These are phyloP conservation scores for Trichoderma citrinoviride DNA, from an alignment of 2,329 filamentous ascomycete species.

Conservation along the genomic window DNA sequence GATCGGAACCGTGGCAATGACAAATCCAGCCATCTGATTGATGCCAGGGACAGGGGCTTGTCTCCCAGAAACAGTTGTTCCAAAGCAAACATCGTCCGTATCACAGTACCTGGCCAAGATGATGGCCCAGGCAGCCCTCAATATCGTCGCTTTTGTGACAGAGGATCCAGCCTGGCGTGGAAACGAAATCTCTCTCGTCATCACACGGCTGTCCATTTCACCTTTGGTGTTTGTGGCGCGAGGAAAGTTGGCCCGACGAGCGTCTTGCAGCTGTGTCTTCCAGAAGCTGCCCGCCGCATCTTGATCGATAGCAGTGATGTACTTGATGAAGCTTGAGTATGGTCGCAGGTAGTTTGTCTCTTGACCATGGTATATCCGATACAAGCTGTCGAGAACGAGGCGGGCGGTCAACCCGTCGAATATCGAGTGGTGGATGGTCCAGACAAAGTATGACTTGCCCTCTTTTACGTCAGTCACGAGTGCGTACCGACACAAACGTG, in stretches of 20 bases:
- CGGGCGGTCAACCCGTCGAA: conserved; percentile 14
- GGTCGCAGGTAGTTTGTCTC: background rate
- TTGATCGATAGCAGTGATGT: background rate
- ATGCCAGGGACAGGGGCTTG: conserved; percentile 8
- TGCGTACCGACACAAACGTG: conserved; percentile 6
- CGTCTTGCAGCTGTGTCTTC: conserved; percentile 22
- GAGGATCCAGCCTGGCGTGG: background rate
- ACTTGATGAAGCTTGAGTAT: conserved; percentile 6
- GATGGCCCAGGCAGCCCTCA: conserved; percentile 18
- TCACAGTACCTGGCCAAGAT: conserved; percentile 11
- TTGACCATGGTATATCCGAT: background rate
- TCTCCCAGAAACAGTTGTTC: conserved; percentile 15
- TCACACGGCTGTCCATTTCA: background rate
- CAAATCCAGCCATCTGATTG: background rate
- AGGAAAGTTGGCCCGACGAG: background rate
- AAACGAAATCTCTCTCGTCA: conserved; percentile 19
- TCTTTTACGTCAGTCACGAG: background rate
- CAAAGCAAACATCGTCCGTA: conserved; percentile 17
- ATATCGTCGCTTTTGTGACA: conserved; percentile 16
- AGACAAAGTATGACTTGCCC: conserved; percentile 8
- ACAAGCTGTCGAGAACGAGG: background rate
- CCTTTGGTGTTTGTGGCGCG: conserved; percentile 4
- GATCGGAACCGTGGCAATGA: conserved; percentile 16
- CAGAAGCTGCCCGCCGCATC: conserved; percentile 19
- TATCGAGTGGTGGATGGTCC: conserved; percentile 8